Evolutionary conservation across 331 rosid species (phyloP).

Genomic region (Arachis monticola): DNA sequence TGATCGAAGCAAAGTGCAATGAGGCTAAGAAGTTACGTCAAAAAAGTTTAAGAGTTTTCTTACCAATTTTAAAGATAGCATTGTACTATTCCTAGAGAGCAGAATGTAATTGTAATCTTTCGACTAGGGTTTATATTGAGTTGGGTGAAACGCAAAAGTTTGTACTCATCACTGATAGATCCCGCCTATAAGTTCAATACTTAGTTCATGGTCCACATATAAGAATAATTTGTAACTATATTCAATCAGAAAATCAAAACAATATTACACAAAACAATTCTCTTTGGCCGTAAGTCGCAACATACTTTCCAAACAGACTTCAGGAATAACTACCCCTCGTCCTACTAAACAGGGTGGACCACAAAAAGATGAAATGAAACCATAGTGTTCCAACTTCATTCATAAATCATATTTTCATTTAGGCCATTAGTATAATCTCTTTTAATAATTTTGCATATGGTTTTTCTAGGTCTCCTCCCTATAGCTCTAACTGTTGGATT

Average conservation of each 20-base stretch:
- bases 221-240: conserved; percentile 1
- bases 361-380: not conserved
- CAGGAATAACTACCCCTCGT: too few species aligned
- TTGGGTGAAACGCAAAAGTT: not conserved
- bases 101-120: not conserved
- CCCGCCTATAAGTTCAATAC: conserved; percentile 6
- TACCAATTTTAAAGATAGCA: not conserved
- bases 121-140: not conserved
- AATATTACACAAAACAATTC: not conserved
- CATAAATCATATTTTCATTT: too few species aligned
- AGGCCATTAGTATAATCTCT: too few species aligned
- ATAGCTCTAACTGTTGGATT: too few species aligned
- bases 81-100: not conserved
- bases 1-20: not conserved
- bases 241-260: conserved; percentile 11
- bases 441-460: too few species aligned
- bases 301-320: not conserved
- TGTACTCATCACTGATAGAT: not conserved
- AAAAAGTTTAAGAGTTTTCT: not conserved
- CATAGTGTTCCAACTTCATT: too few species aligned
- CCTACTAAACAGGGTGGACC: too few species aligned
- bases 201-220: not conserved
- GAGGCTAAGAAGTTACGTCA: not conserved
- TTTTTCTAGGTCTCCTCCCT: too few species aligned
- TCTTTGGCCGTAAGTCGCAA: too few species aligned